Evolutionary conservation across 371 early-diverging fungal species (phyloP), one percentile per base, ranked within the genome.

Genomic region (Rhizopus arrhizus): DNA sequence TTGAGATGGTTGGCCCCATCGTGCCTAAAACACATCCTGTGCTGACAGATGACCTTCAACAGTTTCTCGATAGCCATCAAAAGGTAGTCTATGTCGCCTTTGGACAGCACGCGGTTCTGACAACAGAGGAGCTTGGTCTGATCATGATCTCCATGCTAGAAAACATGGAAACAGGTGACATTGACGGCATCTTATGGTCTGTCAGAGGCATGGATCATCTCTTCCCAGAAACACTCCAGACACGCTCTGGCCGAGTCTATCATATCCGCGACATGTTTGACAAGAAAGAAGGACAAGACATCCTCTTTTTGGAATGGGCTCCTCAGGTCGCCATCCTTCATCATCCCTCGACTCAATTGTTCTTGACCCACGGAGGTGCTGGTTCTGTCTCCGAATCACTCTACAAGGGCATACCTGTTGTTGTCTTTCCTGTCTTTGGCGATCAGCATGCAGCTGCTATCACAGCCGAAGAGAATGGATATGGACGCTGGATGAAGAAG

Each of bases 301-400:
- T 64, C 32, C 13, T 34, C 12, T 58, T 60, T 41, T 13, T 60
- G 0, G 11, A 58, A 6, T 73, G 81, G 77, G 71, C 74, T 4
- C 78, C 78, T 16, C 81, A 81, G 34, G 58, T 67, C 32, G 67
- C 76, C n/a, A 68, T 78, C 29, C 65, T 81, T 4, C 45, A 58
- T 0, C 78, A 81, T 43, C 53, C 65, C 5, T 61, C 72, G 2
- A 67, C 68, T 3, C 22, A 34, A 7, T 32, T 73, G 1, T 81
- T 78, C 53, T 34, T 81, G 0, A 65, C 68, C 5, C 76, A 78
- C 50, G 72, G 78, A 34, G 81, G 81, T 16, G 50, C 60, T 4
- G 74, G 62, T 3, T 73, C 73, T 4, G 28, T 70, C 9, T 67
- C 65, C 35, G 81, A 81, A 60, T 66, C 72, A 1, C 29, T 73